Base-by-base conservation (phyloP, 2,329 filamentous ascomycete species). In the Colletotrichum agaves region DNA sequence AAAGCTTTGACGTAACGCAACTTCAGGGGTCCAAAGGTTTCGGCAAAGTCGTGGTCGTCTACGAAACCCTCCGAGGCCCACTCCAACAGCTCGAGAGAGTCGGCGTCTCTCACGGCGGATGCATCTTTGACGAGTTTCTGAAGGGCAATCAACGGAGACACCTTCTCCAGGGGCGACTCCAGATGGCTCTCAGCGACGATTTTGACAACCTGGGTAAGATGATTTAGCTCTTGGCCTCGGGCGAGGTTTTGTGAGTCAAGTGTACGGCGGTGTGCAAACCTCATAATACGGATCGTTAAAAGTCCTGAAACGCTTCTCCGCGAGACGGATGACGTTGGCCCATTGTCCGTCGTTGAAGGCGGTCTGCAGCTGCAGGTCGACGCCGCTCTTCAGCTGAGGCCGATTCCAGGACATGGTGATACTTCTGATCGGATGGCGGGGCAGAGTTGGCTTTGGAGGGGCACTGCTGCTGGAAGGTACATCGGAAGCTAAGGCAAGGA, bases 221-320 rank as follows among this genome's bases (percentile, higher is more conserved):
- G 15, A 27, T 6, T 27, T 27, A 27, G 27, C 27, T 8, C 27
- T n/a, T n/a, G n/a, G n/a, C n/a, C n/a, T 7, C 6, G 8, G 27
- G 8, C 27, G 27, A 27, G 27, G n/a, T 12, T 33, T 15, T 27
- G 12, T n/a, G 46, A 52, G 15, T 17, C 27, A 11, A 8, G 46
- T 50, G 19, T 17, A 37, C 33, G 55, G 66, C 37, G 7, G 15
- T 17, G 39, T 60, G 27, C 80, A 67, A 72, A 88, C 85, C 78
- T 87, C 82, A 71, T 85, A 88, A 72, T 88, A 89, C 7, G 83
- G 78, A 46, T 88, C 86, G 58, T 86, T 85, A 46, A 79, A 80
- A 2, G 79, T 75, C 71, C 82, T 82, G 63, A 79, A 78, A 31
- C 84, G 79, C 75, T 86, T 84, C 69, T 85, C 83, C 13, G 87